A percentile compares a stretch with the other conserved stretches of the same genome.
phyloP scores from a whole-genome alignment of 179 eudicot genomes.

The Spinacia oleracea region DNA sequence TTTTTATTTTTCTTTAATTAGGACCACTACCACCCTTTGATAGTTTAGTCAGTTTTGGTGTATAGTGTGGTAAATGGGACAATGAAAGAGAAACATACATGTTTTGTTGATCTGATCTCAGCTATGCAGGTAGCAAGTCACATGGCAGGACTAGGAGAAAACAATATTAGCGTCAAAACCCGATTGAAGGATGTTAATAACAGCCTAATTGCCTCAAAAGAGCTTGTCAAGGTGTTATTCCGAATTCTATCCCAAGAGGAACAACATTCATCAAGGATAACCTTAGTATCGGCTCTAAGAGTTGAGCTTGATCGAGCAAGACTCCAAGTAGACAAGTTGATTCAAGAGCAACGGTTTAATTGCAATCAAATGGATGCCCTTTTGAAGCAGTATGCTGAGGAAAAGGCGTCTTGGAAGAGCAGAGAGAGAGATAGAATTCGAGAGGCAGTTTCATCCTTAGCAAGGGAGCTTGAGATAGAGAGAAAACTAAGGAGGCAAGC shows the following conservation, averaged over 20 bases:
- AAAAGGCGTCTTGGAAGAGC: slow-evolving; percentile 63
- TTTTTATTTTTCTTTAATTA: too few species aligned
- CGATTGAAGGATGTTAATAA: slow-evolving; percentile 65
- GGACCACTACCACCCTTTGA: slow-evolving; percentile 13
- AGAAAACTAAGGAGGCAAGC: slow-evolving; percentile 66
- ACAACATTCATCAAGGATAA: slow-evolving; percentile 52
- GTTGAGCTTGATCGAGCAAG: slow-evolving; percentile 70
- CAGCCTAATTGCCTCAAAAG: slow-evolving; percentile 71
- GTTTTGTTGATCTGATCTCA: slow-evolving; percentile 26
- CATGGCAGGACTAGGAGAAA: slow-evolving; percentile 32
- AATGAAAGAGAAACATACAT: slow-evolving; percentile 13
- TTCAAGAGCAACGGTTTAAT: slow-evolving; percentile 47
- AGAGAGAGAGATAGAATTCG: slow-evolving; percentile 56
- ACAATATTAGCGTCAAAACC: slow-evolving; percentile 33
- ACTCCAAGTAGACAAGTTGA: slow-evolving; percentile 50
- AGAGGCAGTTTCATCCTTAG: slow-evolving; percentile 42
- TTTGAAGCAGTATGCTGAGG: slow-evolving; percentile 58
- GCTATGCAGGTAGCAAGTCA: slow-evolving; percentile 54
- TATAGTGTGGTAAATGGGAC: slow-evolving; percentile 16
- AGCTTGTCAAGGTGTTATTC: slow-evolving; percentile 68
- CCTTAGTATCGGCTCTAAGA: slow-evolving; percentile 65
- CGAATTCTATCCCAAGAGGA: slow-evolving; percentile 52
- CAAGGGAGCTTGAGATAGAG: slow-evolving; percentile 62
- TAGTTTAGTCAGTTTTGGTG: slow-evolving; percentile 21
- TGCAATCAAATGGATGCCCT: slow-evolving; percentile 40